Evolutionary conservation across 2,329 filamentous ascomycete genomes (phyloP), one percentile per base, ranked within the genome.

Genomic region (Aureobasidium subglaciale): DNA sequence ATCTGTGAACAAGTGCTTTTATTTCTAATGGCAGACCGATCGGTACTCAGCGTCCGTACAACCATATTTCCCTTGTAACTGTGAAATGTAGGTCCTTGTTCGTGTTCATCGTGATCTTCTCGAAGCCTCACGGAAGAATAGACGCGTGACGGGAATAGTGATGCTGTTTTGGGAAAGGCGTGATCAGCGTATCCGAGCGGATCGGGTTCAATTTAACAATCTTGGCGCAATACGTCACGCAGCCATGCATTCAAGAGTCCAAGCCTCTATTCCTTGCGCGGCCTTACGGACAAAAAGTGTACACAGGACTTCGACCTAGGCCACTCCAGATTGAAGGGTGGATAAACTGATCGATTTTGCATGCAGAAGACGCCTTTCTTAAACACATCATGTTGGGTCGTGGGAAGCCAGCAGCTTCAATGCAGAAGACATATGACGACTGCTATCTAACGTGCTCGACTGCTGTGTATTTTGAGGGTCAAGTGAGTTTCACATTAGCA

Each of bases 391-490:
- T 56, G 32, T 79, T 78, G 74, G 80, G 79, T 74, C 76, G 78
- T 67, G 75, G 75, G 70, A 84, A 83, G 67, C 76, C 78, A 60
- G 79, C 84, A 67, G 84, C 87, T 71, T 84, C 84, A 60, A 83
- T 96, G 71, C 92, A 97, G 75, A 96, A 96, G 80, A 95, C 90
- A 56, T 97, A 97, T 74, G 92, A 97, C 75, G 90, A 97, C 71
- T 91, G 88, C 71, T 96, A 96, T 73, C 75, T 96, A 64, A 90
- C 87, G 68, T 96, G 91, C 73, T 96, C 91, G 13, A 97, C 91
- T 1, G 92, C 92, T 35, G 88, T 96, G 53, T 96, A 96, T 74
- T 96, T 96, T 71, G 93, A 99, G 75, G 84, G 86, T 69, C 87
- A 95, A 82, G 90, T 37, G 18, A 13, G 46, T 25, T 40, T n/a